A percentile compares a stretch with the other conserved stretches of the same genome.
Conservation (phyloP, 148 eudicot genomes). For the Polygonum aviculare region DNA sequence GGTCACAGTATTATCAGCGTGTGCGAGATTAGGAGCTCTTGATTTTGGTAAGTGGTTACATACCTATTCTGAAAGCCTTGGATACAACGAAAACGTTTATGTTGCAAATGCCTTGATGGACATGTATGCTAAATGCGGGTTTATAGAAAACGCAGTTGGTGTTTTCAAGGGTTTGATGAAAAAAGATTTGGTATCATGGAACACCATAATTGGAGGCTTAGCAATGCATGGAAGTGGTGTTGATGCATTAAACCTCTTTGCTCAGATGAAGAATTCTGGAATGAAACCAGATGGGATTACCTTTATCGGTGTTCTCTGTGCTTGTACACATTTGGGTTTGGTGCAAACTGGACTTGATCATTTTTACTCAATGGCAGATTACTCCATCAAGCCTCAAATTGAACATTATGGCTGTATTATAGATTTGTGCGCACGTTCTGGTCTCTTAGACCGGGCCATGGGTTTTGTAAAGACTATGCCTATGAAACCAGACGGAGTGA, state of each 20-base stretch:
- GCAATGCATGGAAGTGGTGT: conserved; percentile 65
- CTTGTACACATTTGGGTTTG: conserved; percentile 73
- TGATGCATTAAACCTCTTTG: conserved; percentile 47
- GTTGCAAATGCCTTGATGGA: conserved; percentile 60
- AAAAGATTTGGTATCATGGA: conserved; percentile 70
- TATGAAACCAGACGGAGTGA: conserved; percentile 50
- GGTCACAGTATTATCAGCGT: conserved; percentile 51
- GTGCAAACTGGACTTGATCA: conserved; percentile 45
- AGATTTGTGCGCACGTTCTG: conserved; percentile 60
- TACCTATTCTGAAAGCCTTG: conserved; percentile 39
- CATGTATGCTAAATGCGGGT: conserved; percentile 78
- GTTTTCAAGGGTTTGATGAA: conserved; percentile 38
- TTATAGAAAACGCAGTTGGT: conserved; percentile 35
- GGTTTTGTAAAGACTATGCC: conserved; percentile 54
- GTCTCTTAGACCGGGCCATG: conserved; percentile 51
- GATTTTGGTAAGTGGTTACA: conserved; percentile 68
- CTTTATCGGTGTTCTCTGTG: conserved; percentile 55
- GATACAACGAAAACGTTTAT: conserved; percentile 41
- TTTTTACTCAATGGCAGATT: conserved; percentile 44
- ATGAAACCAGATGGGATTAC: conserved; percentile 63
- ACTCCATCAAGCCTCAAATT: conserved; percentile 47
- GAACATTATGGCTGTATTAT: conserved; percentile 79
- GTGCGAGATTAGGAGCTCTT: conserved; percentile 62
- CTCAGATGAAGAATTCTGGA: conserved; percentile 33
- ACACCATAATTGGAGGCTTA: conserved; percentile 57